These are phyloP conservation scores for Penicillium sp. DNA, from an alignment of 2,329 filamentous ascomycete species.

Conservation along the genomic window DNA sequence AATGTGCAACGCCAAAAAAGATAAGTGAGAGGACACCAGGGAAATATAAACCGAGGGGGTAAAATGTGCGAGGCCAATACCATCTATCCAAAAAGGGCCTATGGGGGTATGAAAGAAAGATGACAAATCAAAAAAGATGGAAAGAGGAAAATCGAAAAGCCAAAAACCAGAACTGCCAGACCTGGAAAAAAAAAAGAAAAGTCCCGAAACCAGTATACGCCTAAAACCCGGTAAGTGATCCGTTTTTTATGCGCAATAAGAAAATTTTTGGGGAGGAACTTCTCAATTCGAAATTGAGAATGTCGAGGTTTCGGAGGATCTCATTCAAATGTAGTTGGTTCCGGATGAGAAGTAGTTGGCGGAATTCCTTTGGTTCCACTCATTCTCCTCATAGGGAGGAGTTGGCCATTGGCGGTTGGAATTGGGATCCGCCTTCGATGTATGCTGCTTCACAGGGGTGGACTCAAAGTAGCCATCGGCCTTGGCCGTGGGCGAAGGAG, in stretches of 20 bases:
- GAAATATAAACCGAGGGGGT: conserved; percentile 25
- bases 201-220: conserved; percentile 35
- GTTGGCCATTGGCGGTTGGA: conserved; percentile 83
- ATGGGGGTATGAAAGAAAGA: conserved; percentile 44
- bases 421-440: conserved; percentile 56
- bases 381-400: conserved; percentile 89
- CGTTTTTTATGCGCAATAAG: conserved; percentile 27
- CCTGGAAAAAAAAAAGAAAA: conserved; percentile 28
- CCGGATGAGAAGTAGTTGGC: conserved; percentile 79
- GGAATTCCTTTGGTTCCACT: conserved; percentile 84
- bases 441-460: conserved; percentile 65
- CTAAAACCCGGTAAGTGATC: conserved; percentile 31
- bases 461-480: conserved; percentile 73
- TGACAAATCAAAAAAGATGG: conserved; percentile 22
- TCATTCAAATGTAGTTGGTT: conserved; percentile 40
- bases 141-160: conserved; percentile 11
- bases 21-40: conserved; percentile 30
- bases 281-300: conserved; percentile 15
- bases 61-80: conserved; percentile 38
- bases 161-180: conserved; percentile 24
- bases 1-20: conserved; percentile 27
- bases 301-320: conserved; percentile 8
- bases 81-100: conserved; percentile 42
- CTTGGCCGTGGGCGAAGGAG: conserved; percentile 79
- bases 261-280: conserved; percentile 20